Evolutionary conservation across 202 grass and related monocot genomes (phyloP).

Genomic region (Alloteropsis angusta): DNA sequence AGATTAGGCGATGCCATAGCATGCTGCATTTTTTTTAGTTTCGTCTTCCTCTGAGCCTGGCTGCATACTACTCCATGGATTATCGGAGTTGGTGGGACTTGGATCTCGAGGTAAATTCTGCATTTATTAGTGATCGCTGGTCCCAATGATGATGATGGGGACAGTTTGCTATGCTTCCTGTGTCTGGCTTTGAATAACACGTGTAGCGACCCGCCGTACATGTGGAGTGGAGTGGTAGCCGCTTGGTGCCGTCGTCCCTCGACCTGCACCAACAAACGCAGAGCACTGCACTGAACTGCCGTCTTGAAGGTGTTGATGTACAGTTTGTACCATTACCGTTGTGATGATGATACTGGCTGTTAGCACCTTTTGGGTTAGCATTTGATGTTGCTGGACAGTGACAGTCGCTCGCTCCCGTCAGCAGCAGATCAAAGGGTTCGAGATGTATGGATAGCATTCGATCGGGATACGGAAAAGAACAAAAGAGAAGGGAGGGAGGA

Average conservation of each 20-base stretch:
- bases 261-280: neutral
- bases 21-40: neutral
- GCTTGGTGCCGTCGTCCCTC: neutral
- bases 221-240: neutral
- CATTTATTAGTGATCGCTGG: conserved; percentile 32
- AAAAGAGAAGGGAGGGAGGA: neutral
- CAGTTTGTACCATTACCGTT: too few relatives aligned
- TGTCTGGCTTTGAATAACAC: conserved; percentile 4
- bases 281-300: neutral
- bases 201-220: neutral
- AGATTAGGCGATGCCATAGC: neutral
- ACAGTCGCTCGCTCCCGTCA: neutral
- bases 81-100: conserved; percentile 9
- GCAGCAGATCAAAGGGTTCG: neutral
- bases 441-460: conserved; percentile 21
- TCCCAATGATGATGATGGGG: neutral
- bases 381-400: neutral
- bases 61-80: neutral
- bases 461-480: conserved; percentile 14
- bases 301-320: neutral
- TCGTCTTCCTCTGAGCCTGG: neutral
- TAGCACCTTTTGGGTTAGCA: neutral
- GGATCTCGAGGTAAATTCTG: conserved; percentile 45
- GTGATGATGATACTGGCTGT: too few relatives aligned
- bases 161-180: neutral